Evolutionary conservation across 305 asterid species (phyloP).

Genomic region (Rubia peregrina): DNA sequence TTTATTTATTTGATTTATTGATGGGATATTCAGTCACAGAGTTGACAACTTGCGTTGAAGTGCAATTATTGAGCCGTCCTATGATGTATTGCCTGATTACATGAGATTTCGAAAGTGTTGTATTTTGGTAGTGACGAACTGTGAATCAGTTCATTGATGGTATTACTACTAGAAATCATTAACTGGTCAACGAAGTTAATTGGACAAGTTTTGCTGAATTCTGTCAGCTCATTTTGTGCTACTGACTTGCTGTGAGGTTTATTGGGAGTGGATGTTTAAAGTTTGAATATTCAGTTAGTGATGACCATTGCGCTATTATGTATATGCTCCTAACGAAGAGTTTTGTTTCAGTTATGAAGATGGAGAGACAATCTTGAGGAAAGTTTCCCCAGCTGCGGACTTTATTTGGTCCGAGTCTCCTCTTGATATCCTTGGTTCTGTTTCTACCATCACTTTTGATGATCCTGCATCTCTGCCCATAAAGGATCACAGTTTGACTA

Average conservation of each 20-base stretch:
- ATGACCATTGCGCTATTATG: not conserved
- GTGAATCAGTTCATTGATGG: not conserved
- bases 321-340: not conserved
- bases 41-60: not conserved
- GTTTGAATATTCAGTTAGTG: not conserved
- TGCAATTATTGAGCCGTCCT: not conserved
- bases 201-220: not conserved
- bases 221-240: not conserved
- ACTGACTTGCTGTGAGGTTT: not conserved
- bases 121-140: not conserved
- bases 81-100: not conserved
- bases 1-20: not conserved
- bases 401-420: slow-evolving; percentile 71
- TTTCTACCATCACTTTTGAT: slow-evolving; percentile 59
- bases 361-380: slow-evolving; percentile 73
- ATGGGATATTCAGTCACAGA: not conserved
- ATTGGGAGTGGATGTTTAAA: too few species aligned
- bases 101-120: not conserved
- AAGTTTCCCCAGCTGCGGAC: slow-evolving; percentile 62
- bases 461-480: slow-evolving; percentile 59
- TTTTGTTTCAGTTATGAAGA: slow-evolving; percentile 72
- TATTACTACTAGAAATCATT: not conserved
- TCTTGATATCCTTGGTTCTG: slow-evolving; percentile 81
- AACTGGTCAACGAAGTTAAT: not conserved
- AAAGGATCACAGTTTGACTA: slow-evolving; percentile 65